Percentiles rank a stretch among this genome's conserved stretches.
Conservation (phyloP, 345 rosid genomes). For the Eucalyptus curtisii region DNA sequence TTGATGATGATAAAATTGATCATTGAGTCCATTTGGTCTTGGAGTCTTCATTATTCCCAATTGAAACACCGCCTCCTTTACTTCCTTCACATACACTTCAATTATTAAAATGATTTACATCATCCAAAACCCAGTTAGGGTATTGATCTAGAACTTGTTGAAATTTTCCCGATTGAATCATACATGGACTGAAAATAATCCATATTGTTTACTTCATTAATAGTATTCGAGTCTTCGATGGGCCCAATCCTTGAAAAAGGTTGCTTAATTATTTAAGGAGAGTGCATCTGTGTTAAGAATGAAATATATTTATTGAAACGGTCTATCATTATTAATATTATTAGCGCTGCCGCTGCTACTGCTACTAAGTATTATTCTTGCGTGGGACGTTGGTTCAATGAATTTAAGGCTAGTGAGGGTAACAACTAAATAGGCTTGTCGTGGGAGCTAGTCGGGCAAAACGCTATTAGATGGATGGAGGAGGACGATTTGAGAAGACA, state of each 20-base stretch:
- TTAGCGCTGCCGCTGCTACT: fast-evolving
- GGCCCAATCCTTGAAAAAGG: not conserved
- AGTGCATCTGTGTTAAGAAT: not conserved
- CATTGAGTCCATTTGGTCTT: not conserved
- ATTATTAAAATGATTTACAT: too few relatives aligned
- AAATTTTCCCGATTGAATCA: not conserved
- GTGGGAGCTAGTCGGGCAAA: not conserved
- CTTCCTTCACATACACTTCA: not conserved
- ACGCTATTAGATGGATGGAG: not conserved
- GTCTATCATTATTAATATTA: not conserved
- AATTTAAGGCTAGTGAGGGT: not conserved
- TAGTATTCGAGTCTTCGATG: not conserved
- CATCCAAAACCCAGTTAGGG: not conserved
- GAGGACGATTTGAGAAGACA: not conserved
- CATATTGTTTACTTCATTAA: not conserved
- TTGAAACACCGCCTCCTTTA: not conserved
- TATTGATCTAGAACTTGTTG: not conserved
- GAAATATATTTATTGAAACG: not conserved
- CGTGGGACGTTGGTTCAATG: not conserved
- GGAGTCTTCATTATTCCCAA: not conserved
- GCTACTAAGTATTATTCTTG: not conserved
- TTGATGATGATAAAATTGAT: not conserved
- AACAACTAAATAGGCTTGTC: not conserved
- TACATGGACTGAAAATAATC: not conserved
- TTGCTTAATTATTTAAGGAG: not conserved